Percentiles rank a stretch among this genome's conserved stretches.
Conservation (phyloP, 2,329 filamentous ascomycete genomes). For the Emmonsiellopsis sp. region DNA sequence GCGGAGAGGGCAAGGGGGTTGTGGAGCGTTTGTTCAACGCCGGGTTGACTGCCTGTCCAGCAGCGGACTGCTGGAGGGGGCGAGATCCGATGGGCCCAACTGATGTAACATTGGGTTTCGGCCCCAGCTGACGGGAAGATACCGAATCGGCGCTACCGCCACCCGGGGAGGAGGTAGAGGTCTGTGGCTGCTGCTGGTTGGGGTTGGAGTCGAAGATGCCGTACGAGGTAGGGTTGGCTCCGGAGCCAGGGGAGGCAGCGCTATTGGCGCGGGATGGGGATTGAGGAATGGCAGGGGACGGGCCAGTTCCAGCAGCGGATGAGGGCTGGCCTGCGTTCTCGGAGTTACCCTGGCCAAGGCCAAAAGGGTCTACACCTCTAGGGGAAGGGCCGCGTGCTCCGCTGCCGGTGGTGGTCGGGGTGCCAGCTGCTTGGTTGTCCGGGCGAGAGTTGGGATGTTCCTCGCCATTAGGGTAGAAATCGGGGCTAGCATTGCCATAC, state of each 20-base stretch:
- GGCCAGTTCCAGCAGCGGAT: slow-evolving; percentile 28
- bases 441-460: slow-evolving; percentile 55
- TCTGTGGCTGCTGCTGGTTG: slow-evolving; percentile 55
- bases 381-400: slow-evolving; percentile 66
- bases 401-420: slow-evolving; percentile 46
- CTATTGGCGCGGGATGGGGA: slow-evolving; percentile 67
- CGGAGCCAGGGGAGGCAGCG: slow-evolving; percentile 61
- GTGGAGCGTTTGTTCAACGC: slow-evolving; percentile 71
- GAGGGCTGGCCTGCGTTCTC: slow-evolving; percentile 46
- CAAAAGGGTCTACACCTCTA: slow-evolving; percentile 64
- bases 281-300: slow-evolving; percentile 32
- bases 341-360: slow-evolving; percentile 38
- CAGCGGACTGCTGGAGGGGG: slow-evolving; percentile 52
- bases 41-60: slow-evolving; percentile 41
- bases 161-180: slow-evolving; percentile 76
- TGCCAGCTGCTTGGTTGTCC: slow-evolving; percentile 56
- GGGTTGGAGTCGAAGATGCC: slow-evolving; percentile 51
- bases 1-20: slow-evolving; percentile 82
- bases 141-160: slow-evolving; percentile 53
- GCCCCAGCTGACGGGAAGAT: slow-evolving; percentile 55
- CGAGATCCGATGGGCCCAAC: slow-evolving; percentile 93
- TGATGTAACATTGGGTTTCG: slow-evolving; percentile 45
- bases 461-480: slow-evolving; percentile 60
- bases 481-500: slow-evolving; percentile 64
- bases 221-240: slow-evolving; percentile 42